Evolutionary conservation across 345 rosid species (phyloP), one percentile per base, ranked within the genome.

Genomic region (Salix arbutifolia): DNA sequence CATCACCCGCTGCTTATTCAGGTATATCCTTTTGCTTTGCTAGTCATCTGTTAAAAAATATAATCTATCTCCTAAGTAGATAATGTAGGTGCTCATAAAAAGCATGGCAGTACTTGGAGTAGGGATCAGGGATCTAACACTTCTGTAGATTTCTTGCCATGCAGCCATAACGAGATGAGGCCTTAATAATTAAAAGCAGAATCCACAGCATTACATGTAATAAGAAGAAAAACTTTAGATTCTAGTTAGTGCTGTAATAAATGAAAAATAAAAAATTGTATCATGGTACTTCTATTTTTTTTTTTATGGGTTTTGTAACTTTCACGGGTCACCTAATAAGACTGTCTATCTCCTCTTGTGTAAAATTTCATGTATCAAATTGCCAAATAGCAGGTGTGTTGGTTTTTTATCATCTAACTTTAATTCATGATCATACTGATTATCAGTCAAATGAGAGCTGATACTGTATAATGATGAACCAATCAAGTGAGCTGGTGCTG

Each of bases 1-100:
- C 97, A 95, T 83, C 97, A 91, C 81, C 90, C 99, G 35, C 83
- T 91, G 80, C 97, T 93, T 81, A 87, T 95, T 90, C 97, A 89
- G 94, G 99, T 90, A 80, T 75, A 31, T 66, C 19, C 31, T 23
- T 80, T 68, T 35, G 53, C 58, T 46, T 56, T 56, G 35, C 50
- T 65, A 12, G n/a, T 77, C 68, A 50, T 23, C 14, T 31, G 81
- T 7, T 67, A 26, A 72, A 3, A 35, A n/a, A 71, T 25, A 2
- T 58, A 9, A 13, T 42, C 11, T 50, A 35, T 25, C 17, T 77
- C 4, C 25, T 8, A 25, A 46, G 35, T 64, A 19, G 30, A 50
- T 71, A 37, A 17, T 65, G 37, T 8, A 7, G 33, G n/a, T 13
- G 7, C 4, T 70, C 35, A 44, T 13, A 33, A 50, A 28, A 62